phyloP scores from a whole-genome alignment of 768 basidiomycete species.

The Tylopilus balloui region DNA sequence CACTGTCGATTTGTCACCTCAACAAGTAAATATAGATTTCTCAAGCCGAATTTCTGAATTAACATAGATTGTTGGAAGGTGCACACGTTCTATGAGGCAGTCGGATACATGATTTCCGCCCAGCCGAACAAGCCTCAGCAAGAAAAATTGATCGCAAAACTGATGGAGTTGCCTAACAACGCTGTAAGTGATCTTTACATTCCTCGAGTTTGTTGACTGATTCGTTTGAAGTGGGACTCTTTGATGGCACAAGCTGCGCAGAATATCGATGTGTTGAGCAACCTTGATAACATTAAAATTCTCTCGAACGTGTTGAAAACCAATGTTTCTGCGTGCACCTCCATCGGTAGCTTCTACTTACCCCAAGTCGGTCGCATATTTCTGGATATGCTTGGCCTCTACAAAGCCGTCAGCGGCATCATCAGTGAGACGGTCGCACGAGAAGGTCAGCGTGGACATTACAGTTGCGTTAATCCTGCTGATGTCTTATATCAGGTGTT shows the following conservation, averaged over 20 bases:
- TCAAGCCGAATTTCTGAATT: conserved; percentile 3
- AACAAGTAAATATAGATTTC: conserved; percentile 46
- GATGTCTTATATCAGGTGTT: conserved; percentile 47
- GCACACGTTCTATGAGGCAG: conserved; percentile 98
- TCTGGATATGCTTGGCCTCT: conserved; percentile 96
- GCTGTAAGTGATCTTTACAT: conserved; percentile 55
- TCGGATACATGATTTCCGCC: conserved; percentile 99
- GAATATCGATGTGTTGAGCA: conserved; percentile 87
- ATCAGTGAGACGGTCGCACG: conserved; percentile 89
- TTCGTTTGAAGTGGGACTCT: conserved; percentile 77
- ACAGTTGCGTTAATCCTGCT: background rate
- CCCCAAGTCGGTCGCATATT: conserved; percentile 97
- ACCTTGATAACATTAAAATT: conserved; percentile 93
- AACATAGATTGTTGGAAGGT: conserved; percentile 39
- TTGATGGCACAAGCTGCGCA: conserved; percentile 93
- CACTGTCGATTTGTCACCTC: conserved; percentile 89
- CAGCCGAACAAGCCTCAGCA: conserved; percentile 98
- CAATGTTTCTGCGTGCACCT: conserved; percentile 95
- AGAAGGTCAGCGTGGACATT: conserved; percentile 51
- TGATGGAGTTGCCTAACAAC: conserved; percentile 97
- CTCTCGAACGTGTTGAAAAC: conserved; percentile 96
- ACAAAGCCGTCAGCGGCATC: conserved; percentile 95
- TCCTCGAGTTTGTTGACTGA: background rate
- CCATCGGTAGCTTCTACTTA: conserved; percentile 94
- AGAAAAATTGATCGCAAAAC: conserved; percentile 87